phyloP scores from a whole-genome alignment of 2,329 filamentous ascomycete genomes.

The Colletotrichum incanum region DNA sequence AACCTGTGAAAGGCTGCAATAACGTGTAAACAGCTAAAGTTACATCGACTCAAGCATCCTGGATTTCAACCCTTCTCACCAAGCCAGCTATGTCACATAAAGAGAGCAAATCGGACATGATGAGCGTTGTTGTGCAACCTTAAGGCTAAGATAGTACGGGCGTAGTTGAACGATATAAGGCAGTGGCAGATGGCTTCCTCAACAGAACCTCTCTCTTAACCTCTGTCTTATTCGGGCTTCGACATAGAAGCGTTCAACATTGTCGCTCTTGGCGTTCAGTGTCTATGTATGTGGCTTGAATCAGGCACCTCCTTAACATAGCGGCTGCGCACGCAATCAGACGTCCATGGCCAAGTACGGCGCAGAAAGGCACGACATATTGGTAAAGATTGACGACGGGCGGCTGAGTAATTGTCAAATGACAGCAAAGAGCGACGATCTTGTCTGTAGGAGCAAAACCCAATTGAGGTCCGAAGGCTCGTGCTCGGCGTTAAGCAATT shows the following conservation, averaged over 20 bases:
- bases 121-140: background rate
- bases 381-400: background rate
- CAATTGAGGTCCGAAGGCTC: slow-evolving; percentile 12
- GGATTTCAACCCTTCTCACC: background rate
- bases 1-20: too few species aligned
- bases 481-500: slow-evolving; percentile 15
- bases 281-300: background rate
- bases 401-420: background rate
- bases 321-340: background rate
- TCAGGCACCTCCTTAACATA: background rate
- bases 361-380: slow-evolving; percentile 1
- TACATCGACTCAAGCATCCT: background rate
- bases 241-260: background rate
- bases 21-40: background rate
- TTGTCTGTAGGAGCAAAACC: slow-evolving; percentile 7
- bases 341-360: background rate
- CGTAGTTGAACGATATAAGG: too few species aligned
- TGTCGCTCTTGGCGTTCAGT: background rate
- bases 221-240: too few species aligned
- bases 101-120: background rate
- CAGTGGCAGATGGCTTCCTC: too few species aligned
- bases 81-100: background rate
- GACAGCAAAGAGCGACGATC: background rate
- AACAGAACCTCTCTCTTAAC: too few species aligned
- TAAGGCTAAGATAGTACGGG: too few species aligned